Percentiles rank a stretch among this genome's conserved stretches.
These are phyloP conservation scores for Lolium perenne DNA, from an alignment of 176 grass and related monocot species.

Conservation along the genomic window DNA sequence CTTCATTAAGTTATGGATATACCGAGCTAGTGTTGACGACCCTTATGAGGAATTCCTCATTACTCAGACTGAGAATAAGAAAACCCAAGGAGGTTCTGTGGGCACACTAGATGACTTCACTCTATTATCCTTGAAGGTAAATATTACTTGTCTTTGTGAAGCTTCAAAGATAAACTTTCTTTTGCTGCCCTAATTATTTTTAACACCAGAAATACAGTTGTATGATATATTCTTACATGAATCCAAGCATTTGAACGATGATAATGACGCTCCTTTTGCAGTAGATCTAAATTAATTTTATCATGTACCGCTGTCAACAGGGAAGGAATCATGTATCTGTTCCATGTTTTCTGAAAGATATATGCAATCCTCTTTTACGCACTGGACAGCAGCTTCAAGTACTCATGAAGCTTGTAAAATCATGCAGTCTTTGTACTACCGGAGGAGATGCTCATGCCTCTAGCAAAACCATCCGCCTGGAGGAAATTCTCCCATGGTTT, in stretches of 20 bases:
- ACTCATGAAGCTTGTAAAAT: constrained; percentile 91
- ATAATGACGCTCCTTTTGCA: constrained; percentile 32
- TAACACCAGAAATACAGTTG: constrained; percentile 14
- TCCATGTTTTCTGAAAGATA: constrained; percentile 90
- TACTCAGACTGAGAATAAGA: constrained; percentile 44
- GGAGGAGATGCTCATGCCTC: constrained; percentile 47
- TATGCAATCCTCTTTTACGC: constrained; percentile 71
- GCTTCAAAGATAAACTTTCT: constrained; percentile 38
- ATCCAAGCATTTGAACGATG: constrained; percentile 4
- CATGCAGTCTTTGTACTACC: constrained; percentile 60
- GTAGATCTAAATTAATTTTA: constrained; percentile 21
- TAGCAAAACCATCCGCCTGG: constrained; percentile 52
- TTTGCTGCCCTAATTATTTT: constrained; percentile 1
- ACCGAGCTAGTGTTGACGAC: constrained; percentile 72
- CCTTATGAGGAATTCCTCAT: constrained; percentile 92
- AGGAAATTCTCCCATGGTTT: constrained; percentile 83
- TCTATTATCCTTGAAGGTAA: constrained; percentile 70
- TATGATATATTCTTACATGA: constrained; percentile 3
- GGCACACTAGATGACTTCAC: constrained; percentile 42
- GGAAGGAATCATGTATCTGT: constrained; percentile 68
- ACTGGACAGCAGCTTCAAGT: constrained; percentile 95
- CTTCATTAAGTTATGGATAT: constrained; percentile 98
- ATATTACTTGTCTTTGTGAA: constrained; percentile 39
- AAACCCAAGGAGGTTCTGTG: constrained; percentile 42
- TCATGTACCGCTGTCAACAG: constrained; percentile 54